phyloP scores from a whole-genome alignment of 805 yeast genomes.

The Pichia eremophila region DNA sequence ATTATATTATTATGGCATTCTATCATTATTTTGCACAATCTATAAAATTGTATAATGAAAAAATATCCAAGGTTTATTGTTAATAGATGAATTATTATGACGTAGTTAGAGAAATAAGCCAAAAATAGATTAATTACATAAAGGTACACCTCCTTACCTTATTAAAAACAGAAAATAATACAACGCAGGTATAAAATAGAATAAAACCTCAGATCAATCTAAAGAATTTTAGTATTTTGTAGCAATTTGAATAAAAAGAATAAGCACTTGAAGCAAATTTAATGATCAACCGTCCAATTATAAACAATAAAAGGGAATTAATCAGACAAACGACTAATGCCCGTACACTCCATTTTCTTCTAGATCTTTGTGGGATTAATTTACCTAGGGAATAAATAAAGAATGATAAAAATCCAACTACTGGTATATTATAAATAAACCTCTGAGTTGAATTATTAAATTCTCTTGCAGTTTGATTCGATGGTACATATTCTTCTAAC shows the following conservation, averaged over 20 bases:
- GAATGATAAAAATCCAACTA: not conserved
- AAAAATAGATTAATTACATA: too few species aligned
- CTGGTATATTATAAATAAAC: not conserved
- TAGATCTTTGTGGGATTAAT: not conserved
- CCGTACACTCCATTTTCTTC: not conserved
- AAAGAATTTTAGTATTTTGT: not conserved
- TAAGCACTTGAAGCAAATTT: not conserved
- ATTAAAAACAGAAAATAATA: too few species aligned
- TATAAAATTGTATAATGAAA: too few species aligned
- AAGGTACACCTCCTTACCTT: too few species aligned
- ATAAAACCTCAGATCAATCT: not conserved
- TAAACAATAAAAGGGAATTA: not conserved
- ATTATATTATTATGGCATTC: not conserved
- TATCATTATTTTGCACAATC: too few species aligned
- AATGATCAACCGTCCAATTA: not conserved
- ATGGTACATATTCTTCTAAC: not conserved
- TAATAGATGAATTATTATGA: too few species aligned
- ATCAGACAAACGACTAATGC: not conserved
- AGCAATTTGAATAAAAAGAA: not conserved
- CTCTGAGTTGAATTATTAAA: constrained; percentile 3
- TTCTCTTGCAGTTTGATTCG: constrained; percentile 3
- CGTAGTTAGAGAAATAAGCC: too few species aligned
- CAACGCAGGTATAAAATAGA: too few species aligned
- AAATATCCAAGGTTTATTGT: too few species aligned
- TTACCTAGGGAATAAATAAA: not conserved